These are phyloP conservation scores for Ilyonectria destructans DNA, from an alignment of 2,329 filamentous ascomycete species.

Conservation along the genomic window DNA sequence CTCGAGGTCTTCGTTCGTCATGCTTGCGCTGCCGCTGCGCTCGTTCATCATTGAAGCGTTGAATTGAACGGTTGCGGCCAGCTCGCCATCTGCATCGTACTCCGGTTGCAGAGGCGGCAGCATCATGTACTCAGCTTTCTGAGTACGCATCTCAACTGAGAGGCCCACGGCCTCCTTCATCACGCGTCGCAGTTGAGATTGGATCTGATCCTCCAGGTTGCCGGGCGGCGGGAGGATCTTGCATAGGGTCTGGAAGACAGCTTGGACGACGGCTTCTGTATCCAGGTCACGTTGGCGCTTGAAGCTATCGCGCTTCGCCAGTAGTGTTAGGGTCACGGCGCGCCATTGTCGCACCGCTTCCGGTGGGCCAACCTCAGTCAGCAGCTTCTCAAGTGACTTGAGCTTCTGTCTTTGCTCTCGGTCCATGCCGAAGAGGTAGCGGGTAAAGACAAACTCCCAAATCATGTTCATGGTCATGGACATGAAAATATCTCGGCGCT, in stretches of 20 bases:
- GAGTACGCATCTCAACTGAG: slow-evolving; percentile 96
- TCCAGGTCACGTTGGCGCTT: slow-evolving; percentile 87
- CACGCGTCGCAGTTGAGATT: slow-evolving; percentile 88
- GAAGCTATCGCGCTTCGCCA: slow-evolving; percentile 87
- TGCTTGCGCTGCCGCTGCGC: slow-evolving; percentile 75
- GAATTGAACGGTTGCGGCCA: slow-evolving; percentile 90
- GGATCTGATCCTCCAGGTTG: slow-evolving; percentile 84
- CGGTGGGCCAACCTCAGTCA: slow-evolving; percentile 88
- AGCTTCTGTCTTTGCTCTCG: slow-evolving; percentile 97
- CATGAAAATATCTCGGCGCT: slow-evolving; percentile 96
- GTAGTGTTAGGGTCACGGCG: slow-evolving; percentile 91
- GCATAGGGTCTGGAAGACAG: slow-evolving; percentile 84
- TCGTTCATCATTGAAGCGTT: slow-evolving; percentile 97
- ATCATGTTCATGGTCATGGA: slow-evolving; percentile 99
- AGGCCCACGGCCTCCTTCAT: slow-evolving; percentile 91
- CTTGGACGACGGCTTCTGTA: slow-evolving; percentile 95
- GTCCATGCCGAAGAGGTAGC: slow-evolving; percentile 99
- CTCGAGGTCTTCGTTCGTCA: slow-evolving; percentile 85
- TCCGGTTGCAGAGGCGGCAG: slow-evolving; percentile 94
- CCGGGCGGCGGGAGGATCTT: slow-evolving; percentile 89
- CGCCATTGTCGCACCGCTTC: slow-evolving; percentile 98
- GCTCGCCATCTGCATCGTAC: slow-evolving; percentile 93
- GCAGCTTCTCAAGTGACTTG: slow-evolving; percentile 93
- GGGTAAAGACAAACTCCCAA: slow-evolving; percentile 98
- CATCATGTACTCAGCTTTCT: slow-evolving; percentile 99